Conservation (phyloP, 306 rosid species). For the Cucumis melo region DNA sequence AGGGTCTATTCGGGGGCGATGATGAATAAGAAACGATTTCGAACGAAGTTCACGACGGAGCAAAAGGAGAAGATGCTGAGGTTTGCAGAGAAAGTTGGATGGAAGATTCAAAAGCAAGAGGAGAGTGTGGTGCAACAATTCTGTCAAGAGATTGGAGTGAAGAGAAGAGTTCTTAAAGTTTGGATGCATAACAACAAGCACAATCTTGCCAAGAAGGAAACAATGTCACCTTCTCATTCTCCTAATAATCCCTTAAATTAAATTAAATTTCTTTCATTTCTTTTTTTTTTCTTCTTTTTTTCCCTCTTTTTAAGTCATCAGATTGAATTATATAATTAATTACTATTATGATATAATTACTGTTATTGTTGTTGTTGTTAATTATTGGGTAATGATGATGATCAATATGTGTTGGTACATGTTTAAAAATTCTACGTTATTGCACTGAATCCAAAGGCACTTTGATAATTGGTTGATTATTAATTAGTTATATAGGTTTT, state of each 20-base stretch:
- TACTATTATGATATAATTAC: too few species aligned
- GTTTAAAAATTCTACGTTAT: not conserved
- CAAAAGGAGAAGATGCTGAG: slow-evolving; percentile 21
- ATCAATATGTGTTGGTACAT: not conserved
- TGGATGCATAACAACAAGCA: slow-evolving; percentile 33
- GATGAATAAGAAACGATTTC: slow-evolving; percentile 15
- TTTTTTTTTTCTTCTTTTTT: not conserved
- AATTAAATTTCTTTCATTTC: not conserved
- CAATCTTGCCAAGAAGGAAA: slow-evolving; percentile 10
- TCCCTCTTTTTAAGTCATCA: not conserved
- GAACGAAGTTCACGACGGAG: slow-evolving; percentile 22
- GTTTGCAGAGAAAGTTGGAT: slow-evolving; percentile 22
- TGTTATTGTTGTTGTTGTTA: not conserved
- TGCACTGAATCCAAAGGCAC: not conserved
- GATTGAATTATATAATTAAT: not conserved
- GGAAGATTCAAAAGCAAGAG: slow-evolving; percentile 26
- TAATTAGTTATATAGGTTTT: not conserved
- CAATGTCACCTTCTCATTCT: not conserved
- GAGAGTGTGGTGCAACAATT: slow-evolving; percentile 17
- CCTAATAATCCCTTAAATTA: not conserved
- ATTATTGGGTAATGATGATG: not conserved
- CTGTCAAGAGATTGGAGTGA: slow-evolving; percentile 24
- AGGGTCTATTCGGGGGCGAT: not conserved
- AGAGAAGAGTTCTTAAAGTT: slow-evolving; percentile 24
- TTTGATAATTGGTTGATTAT: not conserved